Base-by-base conservation (phyloP, 257 asterid species). In the Solanum infundibuliforme region DNA sequence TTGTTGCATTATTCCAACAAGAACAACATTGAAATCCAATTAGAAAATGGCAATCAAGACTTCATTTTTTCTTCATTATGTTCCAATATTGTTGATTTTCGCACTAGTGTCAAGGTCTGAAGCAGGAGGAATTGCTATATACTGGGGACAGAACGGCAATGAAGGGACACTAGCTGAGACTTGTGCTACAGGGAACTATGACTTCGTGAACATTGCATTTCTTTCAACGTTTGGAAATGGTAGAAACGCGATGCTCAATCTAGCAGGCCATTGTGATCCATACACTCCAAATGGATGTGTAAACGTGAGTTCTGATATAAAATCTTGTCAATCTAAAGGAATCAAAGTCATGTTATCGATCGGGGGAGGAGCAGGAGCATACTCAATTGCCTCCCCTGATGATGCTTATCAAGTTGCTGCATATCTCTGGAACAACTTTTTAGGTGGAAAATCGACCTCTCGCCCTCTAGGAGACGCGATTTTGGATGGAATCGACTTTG, bases 201-300 rank as follows among this genome's bases (percentile, higher is more conserved):
- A 83, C 2, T 89, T 75, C 12, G 92, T 90, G 25, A 90, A 89
- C 86, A 3, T 92, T 36, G 93, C 94, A 4, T 91, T 92, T 72
- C 94, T 89, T 8, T 65, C 93, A 25, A 86, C 90, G 1, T 90
- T 92, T 29, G 93, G 91, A 87, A 88, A 86, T 72, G 92, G 90
- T 23, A 88, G 90, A 58, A 86, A 90, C 29, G 91, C 90, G 21
- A 75, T 84, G 90, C 86, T 93, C 89, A 90, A 91, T 87, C 93
- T 91, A 29, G 92, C 93, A 1, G 91, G 94, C 38, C 94, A 93
- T 73, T 93, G 92, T 25, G 91, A 92, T 89, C 95, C 94, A 14
- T 90, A 88, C 85, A 86, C 83, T 20, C 85, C 85, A 81, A 88
- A 85, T 31, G 92, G 92, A 13, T 93, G 95, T 83, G 77, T 81